Conservation (phyloP, 78 protist genomes). For the Guillardia theta region DNA sequence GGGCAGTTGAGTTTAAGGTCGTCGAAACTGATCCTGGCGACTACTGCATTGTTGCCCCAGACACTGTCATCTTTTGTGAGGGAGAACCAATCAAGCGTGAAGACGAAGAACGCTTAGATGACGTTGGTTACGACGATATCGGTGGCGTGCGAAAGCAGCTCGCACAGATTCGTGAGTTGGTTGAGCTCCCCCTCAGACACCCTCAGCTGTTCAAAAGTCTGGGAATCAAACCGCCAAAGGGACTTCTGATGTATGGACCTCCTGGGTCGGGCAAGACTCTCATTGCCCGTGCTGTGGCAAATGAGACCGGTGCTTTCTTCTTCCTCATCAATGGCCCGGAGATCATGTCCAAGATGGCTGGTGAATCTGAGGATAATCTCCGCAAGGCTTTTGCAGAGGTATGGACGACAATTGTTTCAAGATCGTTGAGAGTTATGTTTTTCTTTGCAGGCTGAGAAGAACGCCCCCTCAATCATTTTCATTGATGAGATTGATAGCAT, state of each 20-base stretch:
- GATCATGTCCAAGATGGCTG: constrained; percentile 99
- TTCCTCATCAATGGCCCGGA: constrained; percentile 99
- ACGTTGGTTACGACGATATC: constrained; percentile 98
- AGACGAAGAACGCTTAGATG: constrained; percentile 89
- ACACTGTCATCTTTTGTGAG: constrained; percentile 98
- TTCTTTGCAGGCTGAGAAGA: constrained; percentile 99
- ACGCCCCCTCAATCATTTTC: constrained; percentile 99
- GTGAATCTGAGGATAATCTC: constrained; percentile 98
- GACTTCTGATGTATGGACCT: constrained; percentile 98
- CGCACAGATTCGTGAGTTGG: constrained; percentile 82
- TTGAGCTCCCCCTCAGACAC: constrained; percentile 99
- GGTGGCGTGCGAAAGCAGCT: constrained; percentile 99
- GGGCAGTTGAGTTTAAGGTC: constrained; percentile 99
- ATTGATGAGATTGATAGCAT: constrained; percentile 99
- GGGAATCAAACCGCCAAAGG: constrained; percentile 93
- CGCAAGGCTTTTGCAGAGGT: constrained; percentile 99
- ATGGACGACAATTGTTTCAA: too few species aligned
- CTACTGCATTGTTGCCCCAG: constrained; percentile 92
- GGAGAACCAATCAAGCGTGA: constrained; percentile 99
- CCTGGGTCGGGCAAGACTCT: constrained; percentile 99
- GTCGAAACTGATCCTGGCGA: constrained; percentile 95
- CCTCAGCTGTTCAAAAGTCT: constrained; percentile 96
- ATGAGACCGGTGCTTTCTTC: constrained; percentile 99
- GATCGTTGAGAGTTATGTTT: too few species aligned
- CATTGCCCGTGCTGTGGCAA: constrained; percentile 99